These are phyloP conservation scores for Pseudonectria buxi DNA, from an alignment of 2,329 filamentous ascomycete genomes.

Conservation along the genomic window DNA sequence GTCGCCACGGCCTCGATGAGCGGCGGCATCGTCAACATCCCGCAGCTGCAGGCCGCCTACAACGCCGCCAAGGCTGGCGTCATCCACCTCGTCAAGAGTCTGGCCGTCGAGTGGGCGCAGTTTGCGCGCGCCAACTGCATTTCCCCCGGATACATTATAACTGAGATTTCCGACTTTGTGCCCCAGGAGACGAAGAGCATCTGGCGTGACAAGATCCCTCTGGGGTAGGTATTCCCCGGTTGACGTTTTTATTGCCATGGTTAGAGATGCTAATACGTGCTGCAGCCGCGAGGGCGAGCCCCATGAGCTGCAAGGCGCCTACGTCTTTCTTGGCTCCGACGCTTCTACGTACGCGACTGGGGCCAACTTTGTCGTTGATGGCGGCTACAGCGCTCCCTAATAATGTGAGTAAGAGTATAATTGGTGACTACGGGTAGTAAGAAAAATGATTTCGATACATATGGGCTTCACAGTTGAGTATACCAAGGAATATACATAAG, in stretches of 20 bases:
- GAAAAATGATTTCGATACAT: background rate
- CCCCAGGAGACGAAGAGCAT: constrained; percentile 20
- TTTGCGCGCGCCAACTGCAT: constrained; percentile 52
- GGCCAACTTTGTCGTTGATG: constrained; percentile 25
- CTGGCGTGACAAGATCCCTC: constrained; percentile 21
- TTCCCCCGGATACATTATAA: constrained; percentile 29
- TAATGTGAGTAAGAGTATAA: background rate
- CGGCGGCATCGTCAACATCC: constrained; percentile 44
- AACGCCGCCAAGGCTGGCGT: constrained; percentile 51
- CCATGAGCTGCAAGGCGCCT: constrained; percentile 20
- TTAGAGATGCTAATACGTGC: constrained; percentile 3
- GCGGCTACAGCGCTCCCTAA: constrained; percentile 24
- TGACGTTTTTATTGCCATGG: background rate
- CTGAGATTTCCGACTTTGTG: constrained; percentile 22
- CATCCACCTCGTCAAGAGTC: constrained; percentile 47
- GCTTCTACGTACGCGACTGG: constrained; percentile 27
- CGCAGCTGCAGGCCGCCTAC: constrained; percentile 48
- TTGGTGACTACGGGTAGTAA: too few species aligned
- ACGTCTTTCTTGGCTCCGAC: constrained; percentile 23
- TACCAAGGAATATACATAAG: too few species aligned
- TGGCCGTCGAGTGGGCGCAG: constrained; percentile 50
- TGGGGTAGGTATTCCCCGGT: constrained; percentile 10
- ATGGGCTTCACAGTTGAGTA: too few species aligned
- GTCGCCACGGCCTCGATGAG: constrained; percentile 48
- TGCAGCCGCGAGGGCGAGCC: constrained; percentile 20